These are phyloP conservation scores for Fusarium gaditjirri DNA, from an alignment of 2,329 filamentous ascomycete species.

Conservation along the genomic window DNA sequence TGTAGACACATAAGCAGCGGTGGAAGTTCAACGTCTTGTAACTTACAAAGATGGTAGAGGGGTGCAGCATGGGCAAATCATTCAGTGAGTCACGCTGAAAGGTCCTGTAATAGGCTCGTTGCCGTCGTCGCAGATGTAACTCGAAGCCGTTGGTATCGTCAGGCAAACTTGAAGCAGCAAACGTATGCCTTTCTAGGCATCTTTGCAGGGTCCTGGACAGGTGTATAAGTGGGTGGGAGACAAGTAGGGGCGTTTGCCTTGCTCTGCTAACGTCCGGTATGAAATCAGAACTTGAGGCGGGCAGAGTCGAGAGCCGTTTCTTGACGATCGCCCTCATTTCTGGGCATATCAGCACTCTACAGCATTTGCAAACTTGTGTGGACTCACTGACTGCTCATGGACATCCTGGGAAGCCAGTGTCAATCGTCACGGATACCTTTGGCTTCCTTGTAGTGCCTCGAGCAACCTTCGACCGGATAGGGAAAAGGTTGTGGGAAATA, in stretches of 20 bases:
- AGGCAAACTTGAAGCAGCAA: not conserved
- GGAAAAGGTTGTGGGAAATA: no score
- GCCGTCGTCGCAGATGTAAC: not conserved
- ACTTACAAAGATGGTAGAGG: not conserved
- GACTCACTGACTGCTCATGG: not conserved
- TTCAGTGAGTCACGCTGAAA: no score
- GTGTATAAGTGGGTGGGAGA: not conserved
- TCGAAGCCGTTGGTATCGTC: not conserved
- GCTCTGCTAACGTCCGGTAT: not conserved
- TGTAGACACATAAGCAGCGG: not conserved
- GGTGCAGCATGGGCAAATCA: accelerated
- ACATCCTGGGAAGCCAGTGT: not conserved
- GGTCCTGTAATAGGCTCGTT: not conserved
- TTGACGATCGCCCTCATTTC: not conserved
- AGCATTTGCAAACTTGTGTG: accelerated
- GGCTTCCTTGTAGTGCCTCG: not conserved
- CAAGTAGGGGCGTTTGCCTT: not conserved
- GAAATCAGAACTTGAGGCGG: not conserved
- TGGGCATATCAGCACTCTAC: not conserved
- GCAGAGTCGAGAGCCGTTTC: accelerated
- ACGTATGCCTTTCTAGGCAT: accelerated
- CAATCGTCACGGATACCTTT: not conserved
- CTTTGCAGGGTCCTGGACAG: not conserved
- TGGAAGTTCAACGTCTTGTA: not conserved
- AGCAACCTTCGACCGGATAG: not conserved